A percentile compares a stretch with the other conserved stretches of the same genome.
Conservation (phyloP, 768 basidiomycete genomes). For the Rhizopogon salebrosus region DNA sequence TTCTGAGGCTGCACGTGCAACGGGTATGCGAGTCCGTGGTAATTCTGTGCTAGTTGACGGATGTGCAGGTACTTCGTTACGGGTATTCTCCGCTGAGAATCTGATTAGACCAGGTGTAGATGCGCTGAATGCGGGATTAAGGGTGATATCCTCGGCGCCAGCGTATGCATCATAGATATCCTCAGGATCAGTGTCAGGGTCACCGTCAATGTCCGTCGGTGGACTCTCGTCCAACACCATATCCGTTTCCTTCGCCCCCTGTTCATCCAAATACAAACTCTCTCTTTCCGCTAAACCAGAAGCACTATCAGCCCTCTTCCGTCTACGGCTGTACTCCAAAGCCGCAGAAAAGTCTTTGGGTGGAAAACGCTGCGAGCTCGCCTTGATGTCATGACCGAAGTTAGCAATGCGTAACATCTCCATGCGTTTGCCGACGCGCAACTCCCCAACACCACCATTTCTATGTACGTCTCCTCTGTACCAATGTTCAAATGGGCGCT, state of each 20-base stretch:
- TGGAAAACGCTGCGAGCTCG: conserved; percentile 21
- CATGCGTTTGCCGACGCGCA: conserved; percentile 64
- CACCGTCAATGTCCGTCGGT: conserved; percentile 68
- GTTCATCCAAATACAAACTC: conserved; percentile 68
- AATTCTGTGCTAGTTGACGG: conserved; percentile 31
- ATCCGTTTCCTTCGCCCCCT: conserved; percentile 36
- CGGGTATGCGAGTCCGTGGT: conserved; percentile 37
- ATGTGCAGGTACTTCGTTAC: conserved; percentile 37
- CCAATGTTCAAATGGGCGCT: conserved; percentile 85
- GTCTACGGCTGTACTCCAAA: conserved; percentile 25
- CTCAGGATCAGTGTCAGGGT: conserved; percentile 33
- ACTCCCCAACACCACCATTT: conserved; percentile 85
- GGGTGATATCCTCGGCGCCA: conserved; percentile 8
- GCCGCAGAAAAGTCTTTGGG: conserved; percentile 18
- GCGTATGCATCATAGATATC: conserved; percentile 36
- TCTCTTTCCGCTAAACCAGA: conserved; percentile 50
- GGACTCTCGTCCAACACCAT: conserved; percentile 74
- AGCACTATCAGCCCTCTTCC: conserved; percentile 66
- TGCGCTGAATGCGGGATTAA: conserved; percentile 12
- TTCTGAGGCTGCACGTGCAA: conserved; percentile 39
- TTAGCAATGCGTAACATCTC: conserved; percentile 90
- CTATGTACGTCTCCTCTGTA: conserved; percentile 83
- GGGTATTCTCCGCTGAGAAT: conserved; percentile 21
- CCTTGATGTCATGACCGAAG: conserved; percentile 61
- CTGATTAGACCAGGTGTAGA: conserved; percentile 16